Evolutionary conservation across 1,284 basidiomycete genomes (phyloP).

Genomic region (Microbotryomycetes sp.): DNA sequence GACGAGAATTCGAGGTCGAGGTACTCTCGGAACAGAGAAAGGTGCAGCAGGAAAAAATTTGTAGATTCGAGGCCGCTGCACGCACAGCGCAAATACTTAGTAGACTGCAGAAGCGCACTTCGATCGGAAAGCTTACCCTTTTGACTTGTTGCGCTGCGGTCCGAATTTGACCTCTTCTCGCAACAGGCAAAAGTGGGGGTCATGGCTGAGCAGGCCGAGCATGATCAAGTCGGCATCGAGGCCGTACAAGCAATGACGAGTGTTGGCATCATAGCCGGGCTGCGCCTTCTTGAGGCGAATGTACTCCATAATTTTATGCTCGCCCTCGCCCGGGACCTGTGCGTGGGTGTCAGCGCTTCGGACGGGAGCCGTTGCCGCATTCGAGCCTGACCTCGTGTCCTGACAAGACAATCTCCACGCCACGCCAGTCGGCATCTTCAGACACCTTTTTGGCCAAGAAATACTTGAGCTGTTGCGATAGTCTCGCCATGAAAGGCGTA

Average conservation of each 20-base stretch:
- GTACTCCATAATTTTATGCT: slow-evolving; percentile 99
- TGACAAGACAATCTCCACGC: slow-evolving; percentile 85
- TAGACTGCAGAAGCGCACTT: too few relatives aligned
- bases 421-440: slow-evolving; percentile 89
- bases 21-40: slow-evolving; percentile 92
- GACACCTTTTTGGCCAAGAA: slow-evolving; percentile 96
- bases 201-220: slow-evolving; percentile 92
- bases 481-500: slow-evolving; percentile 86
- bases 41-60: slow-evolving; percentile 90
- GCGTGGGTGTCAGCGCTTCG: too few relatives aligned
- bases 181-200: slow-evolving; percentile 95
- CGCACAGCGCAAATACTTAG: not conserved
- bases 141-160: slow-evolving; percentile 58
- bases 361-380: too few relatives aligned
- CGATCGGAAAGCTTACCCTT: slow-evolving; percentile 49
- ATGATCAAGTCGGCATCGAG: slow-evolving; percentile 98
- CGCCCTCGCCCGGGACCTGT: slow-evolving; percentile 84
- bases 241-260: slow-evolving; percentile 95
- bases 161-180: slow-evolving; percentile 99
- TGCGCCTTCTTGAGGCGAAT: slow-evolving; percentile 91
- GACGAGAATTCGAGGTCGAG: slow-evolving; percentile 83
- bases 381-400: slow-evolving; percentile 84
- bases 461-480: slow-evolving; percentile 87
- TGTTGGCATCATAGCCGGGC: slow-evolving; percentile 85
- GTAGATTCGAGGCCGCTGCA: slow-evolving; percentile 63